Evolutionary conservation across 1,139 yeast species (phyloP), one percentile per base, ranked within the genome.

Genomic region (Geotrichum candidum): DNA sequence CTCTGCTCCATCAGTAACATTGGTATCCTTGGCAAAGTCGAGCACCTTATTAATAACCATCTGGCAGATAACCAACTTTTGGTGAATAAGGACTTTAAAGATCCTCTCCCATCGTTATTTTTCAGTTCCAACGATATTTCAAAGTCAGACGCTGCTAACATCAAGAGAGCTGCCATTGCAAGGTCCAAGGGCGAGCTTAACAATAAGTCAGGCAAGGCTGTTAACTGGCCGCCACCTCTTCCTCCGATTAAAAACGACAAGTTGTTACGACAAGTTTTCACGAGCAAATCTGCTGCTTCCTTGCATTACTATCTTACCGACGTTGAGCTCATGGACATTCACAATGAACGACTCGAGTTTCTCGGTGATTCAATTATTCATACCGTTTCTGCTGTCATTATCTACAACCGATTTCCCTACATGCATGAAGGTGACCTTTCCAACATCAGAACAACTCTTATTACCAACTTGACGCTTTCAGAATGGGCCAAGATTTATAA

Each of bases 321-420:
- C 59, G 74, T 78, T 1, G 94, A 88, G 65, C 78, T 83, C 61
- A 77, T 87, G 31, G 78, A 81, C 56, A 76, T 85, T 1, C 94
- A 91, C 70, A 91, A 94, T 73, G 99, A 95, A 77, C 80, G 99
- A 60, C 78, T 94, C 51, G 99, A 95, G 75, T 95, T 91, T 71
- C 76, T 91, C 53, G 99, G 99, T 25, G 99, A 95, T 75, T 86
- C 98, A 0, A 84, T 91, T 23, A 77, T 94, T 66, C 90, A 91
- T 70, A 83, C 83, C 64, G 78, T 87, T 54, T 85, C 89, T 57
- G 87, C 97, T 0, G 77, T 83, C 65, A 80, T 90, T 57, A 79
- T 90, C 23, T 90, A 81, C 69, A 79, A 82, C 45, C 76, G 82
- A 63, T 88, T 87, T 68, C 94, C 96, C 0, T 76, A 80, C 57